These are phyloP conservation scores for Pouteria campechiana DNA, from an alignment of 179 eudicot genomes.

Conservation along the genomic window DNA sequence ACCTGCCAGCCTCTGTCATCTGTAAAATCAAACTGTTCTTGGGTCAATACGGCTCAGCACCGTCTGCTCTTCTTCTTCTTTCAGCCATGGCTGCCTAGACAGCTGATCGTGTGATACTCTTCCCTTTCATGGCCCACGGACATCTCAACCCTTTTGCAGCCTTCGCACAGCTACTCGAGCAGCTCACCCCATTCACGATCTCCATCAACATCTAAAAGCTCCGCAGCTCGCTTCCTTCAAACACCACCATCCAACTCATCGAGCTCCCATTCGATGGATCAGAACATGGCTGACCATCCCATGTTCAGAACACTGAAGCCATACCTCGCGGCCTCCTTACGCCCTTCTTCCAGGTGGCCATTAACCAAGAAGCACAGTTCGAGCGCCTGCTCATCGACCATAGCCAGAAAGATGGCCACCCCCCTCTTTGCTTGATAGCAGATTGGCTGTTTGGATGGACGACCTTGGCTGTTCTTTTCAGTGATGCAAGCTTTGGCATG, in stretches of 20 bases:
- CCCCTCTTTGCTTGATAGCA: slow-evolving; percentile 53
- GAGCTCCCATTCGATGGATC: slow-evolving; percentile 2
- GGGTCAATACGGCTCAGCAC: too few relatives aligned
- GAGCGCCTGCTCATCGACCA: slow-evolving; percentile 15
- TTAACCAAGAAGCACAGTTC: slow-evolving; percentile 30
- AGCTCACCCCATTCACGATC: neutral
- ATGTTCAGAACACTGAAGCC: neutral
- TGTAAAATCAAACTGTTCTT: too few relatives aligned
- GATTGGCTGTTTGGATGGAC: slow-evolving; percentile 67
- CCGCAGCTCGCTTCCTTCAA: neutral
- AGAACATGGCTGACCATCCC: neutral
- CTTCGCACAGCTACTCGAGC: neutral
- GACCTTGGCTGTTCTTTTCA: slow-evolving; percentile 30
- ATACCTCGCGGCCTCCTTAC: slow-evolving; percentile 9
- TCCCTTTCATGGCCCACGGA: slow-evolving; percentile 6
- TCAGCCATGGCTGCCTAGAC: too few relatives aligned
- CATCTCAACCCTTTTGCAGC: slow-evolving; percentile 4
- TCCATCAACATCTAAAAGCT: slow-evolving; percentile 6
- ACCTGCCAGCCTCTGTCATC: too few relatives aligned
- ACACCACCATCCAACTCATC: neutral
- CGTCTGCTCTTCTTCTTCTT: too few relatives aligned
- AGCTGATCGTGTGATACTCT: too few relatives aligned
- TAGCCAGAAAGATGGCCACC: slow-evolving; percentile 13
- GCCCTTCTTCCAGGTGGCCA: slow-evolving; percentile 30
- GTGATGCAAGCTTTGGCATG: slow-evolving; percentile 69